phyloP scores from a whole-genome alignment of 495 filamentous ascomycete genomes.

The Apodospora peruviana region DNA sequence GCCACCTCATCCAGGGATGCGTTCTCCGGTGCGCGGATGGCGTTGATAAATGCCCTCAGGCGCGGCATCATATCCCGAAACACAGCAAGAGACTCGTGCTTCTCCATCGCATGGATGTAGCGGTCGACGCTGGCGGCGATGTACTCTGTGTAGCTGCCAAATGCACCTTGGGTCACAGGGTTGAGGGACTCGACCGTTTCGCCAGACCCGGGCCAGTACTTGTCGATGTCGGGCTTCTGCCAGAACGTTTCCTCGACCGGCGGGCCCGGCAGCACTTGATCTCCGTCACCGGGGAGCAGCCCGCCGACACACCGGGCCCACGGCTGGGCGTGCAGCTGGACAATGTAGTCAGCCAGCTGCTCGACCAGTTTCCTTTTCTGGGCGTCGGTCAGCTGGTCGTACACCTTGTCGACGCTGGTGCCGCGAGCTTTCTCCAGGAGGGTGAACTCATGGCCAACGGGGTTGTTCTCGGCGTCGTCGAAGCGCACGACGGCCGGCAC shows the following conservation, averaged over 20 bases:
- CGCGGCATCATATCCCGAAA: constrained; percentile 20
- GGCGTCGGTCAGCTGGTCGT: constrained; percentile 13
- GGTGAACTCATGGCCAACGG: constrained; percentile 28
- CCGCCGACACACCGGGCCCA: constrained; percentile 22
- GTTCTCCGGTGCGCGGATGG: not conserved
- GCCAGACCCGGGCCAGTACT: constrained; percentile 17
- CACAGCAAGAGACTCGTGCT: constrained; percentile 17
- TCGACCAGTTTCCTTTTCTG: constrained; percentile 14
- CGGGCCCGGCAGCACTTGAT: constrained; percentile 5
- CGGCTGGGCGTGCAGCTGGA: constrained; percentile 21
- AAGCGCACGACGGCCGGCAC: constrained; percentile 21
- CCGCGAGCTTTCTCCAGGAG: constrained; percentile 22
- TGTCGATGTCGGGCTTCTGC: constrained; percentile 19
- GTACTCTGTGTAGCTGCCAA: constrained; percentile 15
- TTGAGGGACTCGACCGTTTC: constrained; percentile 22
- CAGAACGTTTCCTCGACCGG: constrained; percentile 30
- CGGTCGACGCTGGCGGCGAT: constrained; percentile 11
- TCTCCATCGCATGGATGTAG: constrained; percentile 19
- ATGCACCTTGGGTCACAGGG: constrained; percentile 10
- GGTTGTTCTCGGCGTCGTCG: constrained; percentile 23
- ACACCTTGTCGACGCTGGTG: constrained; percentile 22
- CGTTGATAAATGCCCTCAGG: constrained; percentile 13
- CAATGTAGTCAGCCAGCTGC: constrained; percentile 26
- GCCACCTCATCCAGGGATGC: constrained; percentile 15
- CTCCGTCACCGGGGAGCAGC: not conserved